Percentiles rank a stretch among this genome's conserved stretches.
These are phyloP conservation scores for Ensete glaucum DNA, from an alignment of 176 grass and related monocot species.

Conservation along the genomic window DNA sequence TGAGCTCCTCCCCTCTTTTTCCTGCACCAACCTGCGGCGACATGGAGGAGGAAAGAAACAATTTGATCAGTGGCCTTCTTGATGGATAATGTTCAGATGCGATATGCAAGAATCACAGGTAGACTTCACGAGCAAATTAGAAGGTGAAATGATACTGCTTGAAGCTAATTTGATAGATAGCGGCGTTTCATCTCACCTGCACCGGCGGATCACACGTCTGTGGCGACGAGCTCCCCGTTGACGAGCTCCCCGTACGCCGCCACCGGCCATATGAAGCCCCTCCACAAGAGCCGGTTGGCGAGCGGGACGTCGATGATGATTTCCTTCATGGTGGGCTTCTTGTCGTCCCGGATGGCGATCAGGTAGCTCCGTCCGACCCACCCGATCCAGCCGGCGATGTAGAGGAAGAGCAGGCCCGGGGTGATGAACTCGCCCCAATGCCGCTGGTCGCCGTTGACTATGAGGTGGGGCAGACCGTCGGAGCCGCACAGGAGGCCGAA, in stretches of 20 bases:
- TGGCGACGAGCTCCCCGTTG: conserved; percentile 62
- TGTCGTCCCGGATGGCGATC: conserved; percentile 63
- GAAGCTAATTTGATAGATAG: too few relatives aligned
- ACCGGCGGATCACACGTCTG: conserved; percentile 13
- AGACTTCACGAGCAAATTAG: too few relatives aligned
- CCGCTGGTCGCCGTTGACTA: conserved; percentile 75
- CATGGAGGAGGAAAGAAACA: too few relatives aligned
- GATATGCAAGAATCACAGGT: too few relatives aligned
- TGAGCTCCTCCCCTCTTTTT: too few relatives aligned
- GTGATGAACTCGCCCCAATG: conserved; percentile 95
- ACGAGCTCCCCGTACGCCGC: conserved; percentile 55
- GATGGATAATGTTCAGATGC: too few relatives aligned
- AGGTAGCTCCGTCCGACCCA: conserved; percentile 85
- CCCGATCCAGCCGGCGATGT: conserved; percentile 69
- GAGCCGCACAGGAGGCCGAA: conserved; percentile 76
- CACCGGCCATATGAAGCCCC: conserved; percentile 87
- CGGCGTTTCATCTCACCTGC: too few relatives aligned
- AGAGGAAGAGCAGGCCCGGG: conserved; percentile 61
- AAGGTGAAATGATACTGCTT: too few relatives aligned
- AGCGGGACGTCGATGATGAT: conserved; percentile 85
- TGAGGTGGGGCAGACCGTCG: conserved; percentile 77
- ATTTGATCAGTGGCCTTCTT: too few relatives aligned
- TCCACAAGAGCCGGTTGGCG: conserved; percentile 33
- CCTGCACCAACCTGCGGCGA: too few relatives aligned
- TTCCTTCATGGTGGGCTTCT: conserved; percentile 91